Conservation (phyloP, 371 early-diverging fungal genomes). For the Lichtheimia ramosa region DNA sequence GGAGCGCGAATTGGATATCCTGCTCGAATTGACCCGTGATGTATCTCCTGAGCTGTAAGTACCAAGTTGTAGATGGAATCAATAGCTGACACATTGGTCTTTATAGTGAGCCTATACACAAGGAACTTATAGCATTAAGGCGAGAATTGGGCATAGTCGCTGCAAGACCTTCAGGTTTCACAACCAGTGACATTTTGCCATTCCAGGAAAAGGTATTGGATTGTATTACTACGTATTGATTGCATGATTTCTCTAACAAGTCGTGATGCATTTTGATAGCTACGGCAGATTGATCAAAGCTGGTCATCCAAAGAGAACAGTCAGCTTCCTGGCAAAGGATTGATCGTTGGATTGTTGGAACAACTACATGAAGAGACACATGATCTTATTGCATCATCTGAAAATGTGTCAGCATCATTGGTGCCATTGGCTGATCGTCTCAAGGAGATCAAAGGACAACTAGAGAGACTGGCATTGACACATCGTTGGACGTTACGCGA, state of each 20-base stretch:
- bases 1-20: slow-evolving; percentile 26
- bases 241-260: not conserved
- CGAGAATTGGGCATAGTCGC: slow-evolving; percentile 57
- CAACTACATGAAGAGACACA: slow-evolving; percentile 80
- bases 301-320: slow-evolving; percentile 62
- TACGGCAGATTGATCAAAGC: slow-evolving; percentile 68
- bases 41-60: slow-evolving; percentile 46
- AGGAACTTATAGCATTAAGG: slow-evolving; percentile 64
- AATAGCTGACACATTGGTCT: not conserved
- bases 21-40: slow-evolving; percentile 37
- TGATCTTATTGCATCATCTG: slow-evolving; percentile 77
- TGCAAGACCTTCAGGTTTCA: slow-evolving; percentile 44
- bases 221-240: no score
- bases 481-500: slow-evolving; percentile 84
- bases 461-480: slow-evolving; percentile 74
- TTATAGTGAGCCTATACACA: slow-evolving; percentile 61
- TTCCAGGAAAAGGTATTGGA: slow-evolving; percentile 57
- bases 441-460: slow-evolving; percentile 68
- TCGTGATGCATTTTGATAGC: slow-evolving; percentile 9
- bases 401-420: slow-evolving; percentile 66
- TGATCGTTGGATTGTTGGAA: slow-evolving; percentile 82
- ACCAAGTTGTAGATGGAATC: not conserved
- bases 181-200: slow-evolving; percentile 44
- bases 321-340: slow-evolving; percentile 75
- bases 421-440: slow-evolving; percentile 74